Evolutionary conservation across 2,329 filamentous ascomycete species (phyloP), one percentile per base, ranked within the genome.

Genomic region (Chalaropsis thielavioides): DNA sequence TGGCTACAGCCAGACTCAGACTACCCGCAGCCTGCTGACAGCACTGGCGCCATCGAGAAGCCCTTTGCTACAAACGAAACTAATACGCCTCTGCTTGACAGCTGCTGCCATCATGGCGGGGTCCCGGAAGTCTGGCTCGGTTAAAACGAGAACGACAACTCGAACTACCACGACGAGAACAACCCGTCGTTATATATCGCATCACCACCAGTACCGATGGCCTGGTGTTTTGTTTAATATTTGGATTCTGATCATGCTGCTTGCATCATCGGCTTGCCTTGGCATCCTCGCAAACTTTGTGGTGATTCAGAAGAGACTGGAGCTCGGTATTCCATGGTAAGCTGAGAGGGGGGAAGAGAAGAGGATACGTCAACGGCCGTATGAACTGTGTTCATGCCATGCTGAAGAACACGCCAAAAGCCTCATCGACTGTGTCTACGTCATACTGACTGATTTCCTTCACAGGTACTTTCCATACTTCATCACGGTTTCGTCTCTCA

Each of bases 381-480:
- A 8, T 38, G 5, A 38, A 38, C 1, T 35, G 31, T 7, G 31
- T 35, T 7, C 8, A 5, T 38, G 4, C 8, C 35, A 38, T n/a
- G n/a, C 8, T 38, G 6, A 1, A 38, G 35, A 38, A 38, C 5
- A 38, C 35, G 35, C 1, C 35, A 38, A 5, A 38, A 8, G 35
- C 35, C 1, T 8, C 10, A 8, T 38, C 35, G 10, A 38, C 1
- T 8, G 10, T 38, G 4, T 8, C 3, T 7, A 15, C 15, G n/a
- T 7, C n/a, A n/a, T 49, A 15, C 62, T 66, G 59, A 64, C 58
- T 6, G 40, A 10, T 41, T 17, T 1, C 31, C 19, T 10, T 54
- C 31, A 1, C 69, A 86, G 84, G 84, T 87, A 87, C 73, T 86
- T 88, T 68, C 77, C 84, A 8, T 88, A 87, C 77, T 83, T 79